Conservation (phyloP, 129 eudicot genomes). For the Pittosporum tobira region DNA sequence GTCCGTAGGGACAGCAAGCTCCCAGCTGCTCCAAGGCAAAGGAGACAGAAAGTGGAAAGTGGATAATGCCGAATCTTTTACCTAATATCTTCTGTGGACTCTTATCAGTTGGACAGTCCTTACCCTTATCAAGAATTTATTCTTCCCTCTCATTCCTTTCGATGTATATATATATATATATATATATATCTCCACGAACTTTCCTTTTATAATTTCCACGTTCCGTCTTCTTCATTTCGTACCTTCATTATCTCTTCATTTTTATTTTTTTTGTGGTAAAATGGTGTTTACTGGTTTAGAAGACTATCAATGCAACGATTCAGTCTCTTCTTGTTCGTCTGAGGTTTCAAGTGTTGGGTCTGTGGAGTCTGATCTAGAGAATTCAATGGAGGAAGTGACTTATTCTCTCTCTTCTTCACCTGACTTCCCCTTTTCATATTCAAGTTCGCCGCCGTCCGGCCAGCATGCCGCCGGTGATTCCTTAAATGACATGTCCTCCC, state of each 20-base stretch:
- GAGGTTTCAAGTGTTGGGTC: slow-evolving; percentile 35
- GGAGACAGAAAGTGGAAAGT: slow-evolving; percentile 16
- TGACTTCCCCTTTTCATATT: neutral
- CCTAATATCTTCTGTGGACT: slow-evolving; percentile 10
- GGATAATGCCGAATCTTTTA: slow-evolving; percentile 53
- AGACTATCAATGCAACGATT: slow-evolving; percentile 9
- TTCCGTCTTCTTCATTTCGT: neutral
- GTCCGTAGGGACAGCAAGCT: neutral
- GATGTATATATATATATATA: neutral
- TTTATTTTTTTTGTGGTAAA: neutral
- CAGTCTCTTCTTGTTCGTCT: slow-evolving; percentile 14
- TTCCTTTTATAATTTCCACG: neutral
- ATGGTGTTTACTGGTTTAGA: slow-evolving; percentile 33
- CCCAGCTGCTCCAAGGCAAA: no score
- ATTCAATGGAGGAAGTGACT: slow-evolving; percentile 15
- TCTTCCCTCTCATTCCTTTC: neutral
- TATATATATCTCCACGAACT: neutral
- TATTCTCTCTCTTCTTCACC: slow-evolving; percentile 17
- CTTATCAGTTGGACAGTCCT: no score
- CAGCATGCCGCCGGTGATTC: slow-evolving; percentile 2
- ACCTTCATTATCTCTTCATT: neutral
- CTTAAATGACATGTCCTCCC: slow-evolving; percentile 56
- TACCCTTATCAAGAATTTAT: neutral
- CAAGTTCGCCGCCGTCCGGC: neutral
- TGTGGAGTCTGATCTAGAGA: slow-evolving; percentile 31